Evolutionary conservation across 768 basidiomycete genomes (phyloP).

Genomic region (Leccinum broughii): DNA sequence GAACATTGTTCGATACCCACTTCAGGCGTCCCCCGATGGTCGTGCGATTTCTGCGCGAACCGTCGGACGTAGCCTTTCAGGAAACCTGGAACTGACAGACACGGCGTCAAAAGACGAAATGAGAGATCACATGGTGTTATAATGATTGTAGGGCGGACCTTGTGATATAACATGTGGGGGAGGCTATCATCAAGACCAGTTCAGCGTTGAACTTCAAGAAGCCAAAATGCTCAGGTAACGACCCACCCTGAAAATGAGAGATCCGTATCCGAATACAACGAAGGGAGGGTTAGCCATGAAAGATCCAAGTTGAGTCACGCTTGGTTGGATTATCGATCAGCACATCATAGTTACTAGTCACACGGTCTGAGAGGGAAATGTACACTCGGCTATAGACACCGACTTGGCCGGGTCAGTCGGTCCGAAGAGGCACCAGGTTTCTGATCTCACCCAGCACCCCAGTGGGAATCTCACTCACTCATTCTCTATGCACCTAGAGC

Average conservation of each 20-base stretch:
- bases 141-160: constrained; percentile 41
- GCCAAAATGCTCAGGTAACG: not conserved
- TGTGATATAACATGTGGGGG: constrained; percentile 74
- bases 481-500: too few relatives aligned
- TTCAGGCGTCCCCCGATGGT: constrained; percentile 90
- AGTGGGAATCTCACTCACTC: too few relatives aligned
- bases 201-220: not conserved
- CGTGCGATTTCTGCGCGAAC: constrained; percentile 90
- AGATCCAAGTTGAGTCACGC: not conserved
- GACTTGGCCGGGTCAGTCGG: too few relatives aligned
- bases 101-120: not conserved
- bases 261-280: constrained; percentile 90
- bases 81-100: constrained; percentile 64
- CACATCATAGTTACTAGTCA: not conserved
- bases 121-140: not conserved
- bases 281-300: constrained; percentile 41
- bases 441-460: too few relatives aligned
- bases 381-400: too few relatives aligned
- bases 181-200: constrained; percentile 50
- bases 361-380: not conserved
- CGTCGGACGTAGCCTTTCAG: constrained; percentile 88
- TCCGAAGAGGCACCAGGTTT: too few relatives aligned
- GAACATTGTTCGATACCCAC: constrained; percentile 34
- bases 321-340: not conserved
- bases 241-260: constrained; percentile 81